phyloP scores from a whole-genome alignment of 257 asterid genomes.

The Jasminum sambac region DNA sequence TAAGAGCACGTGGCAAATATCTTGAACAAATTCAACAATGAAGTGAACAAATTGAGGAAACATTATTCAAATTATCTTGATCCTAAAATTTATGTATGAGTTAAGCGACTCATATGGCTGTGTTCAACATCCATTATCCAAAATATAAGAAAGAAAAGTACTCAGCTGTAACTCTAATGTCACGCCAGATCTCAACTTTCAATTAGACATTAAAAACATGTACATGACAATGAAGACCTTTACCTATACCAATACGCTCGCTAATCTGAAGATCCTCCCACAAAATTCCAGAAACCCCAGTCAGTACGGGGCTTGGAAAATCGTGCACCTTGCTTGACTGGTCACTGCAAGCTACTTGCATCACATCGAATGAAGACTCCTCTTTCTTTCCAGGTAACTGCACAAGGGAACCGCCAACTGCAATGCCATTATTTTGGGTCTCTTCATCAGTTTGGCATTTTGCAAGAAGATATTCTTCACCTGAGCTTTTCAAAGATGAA shows the following conservation, averaged over 20 bases:
- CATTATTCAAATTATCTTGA: background rate
- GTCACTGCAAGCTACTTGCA: conserved; percentile 30
- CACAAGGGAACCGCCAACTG: conserved; percentile 28
- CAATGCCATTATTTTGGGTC: conserved; percentile 29
- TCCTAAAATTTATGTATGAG: background rate
- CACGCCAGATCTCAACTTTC: conserved; percentile 10
- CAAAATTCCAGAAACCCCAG: conserved; percentile 82
- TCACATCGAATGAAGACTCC: conserved; percentile 23
- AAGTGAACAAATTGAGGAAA: background rate
- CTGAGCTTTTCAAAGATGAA: conserved; percentile 32
- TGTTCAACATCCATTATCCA: background rate
- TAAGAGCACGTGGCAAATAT: background rate
- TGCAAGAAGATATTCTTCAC: conserved; percentile 33
- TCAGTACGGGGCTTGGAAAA: conserved; percentile 59
- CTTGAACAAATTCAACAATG: background rate
- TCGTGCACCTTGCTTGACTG: conserved; percentile 42
- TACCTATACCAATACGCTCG: conserved; percentile 97
- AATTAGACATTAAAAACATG: conserved; percentile 16
- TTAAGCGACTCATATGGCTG: background rate
- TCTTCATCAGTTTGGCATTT: conserved; percentile 33
- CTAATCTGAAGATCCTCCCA: conserved; percentile 99
- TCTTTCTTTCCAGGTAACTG: conserved; percentile 34
- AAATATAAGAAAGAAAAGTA: background rate
- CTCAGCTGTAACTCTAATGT: background rate
- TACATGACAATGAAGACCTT: conserved; percentile 3